Evolutionary conservation across 2,329 filamentous ascomycete genomes (phyloP).

Genomic region (Pestalotiopsis sp.): DNA sequence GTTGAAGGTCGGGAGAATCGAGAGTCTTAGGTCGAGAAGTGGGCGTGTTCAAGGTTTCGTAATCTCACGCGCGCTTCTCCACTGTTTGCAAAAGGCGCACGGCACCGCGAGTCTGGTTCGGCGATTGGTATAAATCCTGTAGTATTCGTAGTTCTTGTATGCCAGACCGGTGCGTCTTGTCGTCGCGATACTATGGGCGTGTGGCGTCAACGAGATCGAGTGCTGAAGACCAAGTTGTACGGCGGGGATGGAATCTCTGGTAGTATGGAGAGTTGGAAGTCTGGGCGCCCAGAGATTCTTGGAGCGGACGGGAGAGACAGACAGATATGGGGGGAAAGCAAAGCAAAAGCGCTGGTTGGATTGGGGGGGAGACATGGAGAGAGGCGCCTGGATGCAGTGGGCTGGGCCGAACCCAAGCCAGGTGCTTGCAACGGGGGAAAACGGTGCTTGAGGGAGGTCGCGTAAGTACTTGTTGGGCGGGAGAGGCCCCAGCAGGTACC

Average conservation of each 20-base stretch:
- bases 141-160: not conserved
- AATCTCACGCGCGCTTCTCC: not conserved
- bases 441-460: not conserved
- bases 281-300: slow-evolving; percentile 17
- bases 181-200: not conserved
- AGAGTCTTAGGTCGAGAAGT: not conserved
- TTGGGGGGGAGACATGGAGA: not conserved
- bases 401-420: not conserved
- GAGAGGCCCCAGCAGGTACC: not conserved
- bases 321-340: not conserved
- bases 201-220: not conserved
- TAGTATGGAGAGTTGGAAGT: slow-evolving; percentile 13
- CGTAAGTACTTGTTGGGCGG: not conserved
- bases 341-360: not conserved
- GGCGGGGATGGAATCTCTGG: slow-evolving; percentile 4
- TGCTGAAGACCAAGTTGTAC: not conserved
- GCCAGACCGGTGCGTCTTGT: not conserved
- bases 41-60: not conserved
- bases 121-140: not conserved
- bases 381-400: not conserved
- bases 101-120: not conserved
- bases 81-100: not conserved
- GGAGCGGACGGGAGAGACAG: slow-evolving; percentile 9
- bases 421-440: slow-evolving; percentile 2
- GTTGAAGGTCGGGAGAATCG: not conserved